Conservation (phyloP, 164 flowering plant species). For the Dillenia suffruticosa region DNA sequence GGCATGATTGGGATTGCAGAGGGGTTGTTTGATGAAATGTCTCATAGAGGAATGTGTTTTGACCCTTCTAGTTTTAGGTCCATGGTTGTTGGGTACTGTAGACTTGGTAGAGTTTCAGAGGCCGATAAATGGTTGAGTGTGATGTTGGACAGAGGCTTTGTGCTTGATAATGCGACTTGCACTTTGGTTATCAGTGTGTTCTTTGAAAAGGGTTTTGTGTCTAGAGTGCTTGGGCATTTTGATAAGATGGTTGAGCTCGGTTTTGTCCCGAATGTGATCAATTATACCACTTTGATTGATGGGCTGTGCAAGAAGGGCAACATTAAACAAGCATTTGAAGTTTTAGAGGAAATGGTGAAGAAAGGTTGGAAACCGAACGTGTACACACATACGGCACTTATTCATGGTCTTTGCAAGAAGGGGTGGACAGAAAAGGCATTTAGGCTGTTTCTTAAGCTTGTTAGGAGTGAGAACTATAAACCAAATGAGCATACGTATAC, state of each 20-base stretch:
- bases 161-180: conserved; percentile 57
- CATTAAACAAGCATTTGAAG: conserved; percentile 79
- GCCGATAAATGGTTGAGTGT: conserved; percentile 63
- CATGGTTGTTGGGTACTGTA: conserved; percentile 61
- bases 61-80: conserved; percentile 52
- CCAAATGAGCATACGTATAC: conserved; percentile 91
- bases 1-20: conserved; percentile 57
- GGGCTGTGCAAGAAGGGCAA: conserved; percentile 78
- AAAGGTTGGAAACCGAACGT: conserved; percentile 90
- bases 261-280: conserved; percentile 63
- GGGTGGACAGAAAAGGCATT: conserved; percentile 97
- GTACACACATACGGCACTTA: conserved; percentile 76
- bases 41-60: conserved; percentile 56
- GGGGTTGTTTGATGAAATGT: conserved; percentile 79
- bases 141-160: conserved; percentile 47
- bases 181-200: conserved; percentile 50
- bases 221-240: conserved; percentile 50
- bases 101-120: conserved; percentile 39
- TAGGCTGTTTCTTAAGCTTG: conserved; percentile 80
- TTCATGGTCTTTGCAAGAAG: conserved; percentile 89
- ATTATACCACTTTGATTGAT: conserved; percentile 63
- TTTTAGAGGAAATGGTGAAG: conserved; percentile 80
- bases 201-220: conserved; percentile 47
- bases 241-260: conserved; percentile 58
- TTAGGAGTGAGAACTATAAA: conserved; percentile 72